Conservation (phyloP, 768 basidiomycete genomes). For the Phlegmacium glaucopus region DNA sequence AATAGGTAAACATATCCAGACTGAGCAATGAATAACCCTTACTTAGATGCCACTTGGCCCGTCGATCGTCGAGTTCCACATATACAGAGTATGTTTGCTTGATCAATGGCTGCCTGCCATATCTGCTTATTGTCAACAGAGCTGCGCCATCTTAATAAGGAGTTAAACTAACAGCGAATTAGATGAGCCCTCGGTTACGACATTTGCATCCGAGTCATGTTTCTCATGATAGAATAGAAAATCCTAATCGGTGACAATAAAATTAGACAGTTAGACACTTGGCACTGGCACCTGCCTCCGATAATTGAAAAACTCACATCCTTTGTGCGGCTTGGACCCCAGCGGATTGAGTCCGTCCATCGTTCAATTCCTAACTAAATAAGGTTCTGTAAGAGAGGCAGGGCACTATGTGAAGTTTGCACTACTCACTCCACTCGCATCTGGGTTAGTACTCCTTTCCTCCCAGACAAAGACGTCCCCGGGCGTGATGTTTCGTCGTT, state of each 20-base stretch:
- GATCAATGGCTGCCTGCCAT: constrained; percentile 39
- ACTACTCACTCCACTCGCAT: constrained; percentile 58
- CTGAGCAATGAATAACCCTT: constrained; percentile 19
- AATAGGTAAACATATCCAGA: constrained; percentile 1
- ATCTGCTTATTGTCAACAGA: constrained; percentile 8
- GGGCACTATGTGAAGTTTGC: constrained; percentile 2
- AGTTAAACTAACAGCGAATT: constrained; percentile 45
- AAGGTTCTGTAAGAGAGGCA: constrained; percentile 7
- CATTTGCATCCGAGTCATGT: constrained; percentile 49
- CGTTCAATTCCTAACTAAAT: constrained; percentile 70
- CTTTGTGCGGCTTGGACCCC: constrained; percentile 77
- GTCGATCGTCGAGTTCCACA: constrained; percentile 64
- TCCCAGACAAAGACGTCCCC: constrained; percentile 85
- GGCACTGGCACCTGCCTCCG: constrained; percentile 4
- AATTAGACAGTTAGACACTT: constrained; percentile 3
- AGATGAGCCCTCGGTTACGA: constrained; percentile 40
- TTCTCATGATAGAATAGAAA: constrained; percentile 72
- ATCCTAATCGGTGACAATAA: constrained; percentile 41
- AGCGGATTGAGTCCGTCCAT: constrained; percentile 78
- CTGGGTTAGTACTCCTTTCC: constrained; percentile 66
- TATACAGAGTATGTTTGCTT: constrained; percentile 83
- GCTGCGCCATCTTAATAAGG: neutral
- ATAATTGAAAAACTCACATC: constrained; percentile 51
- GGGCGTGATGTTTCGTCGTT: constrained; percentile 63
- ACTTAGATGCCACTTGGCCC: constrained; percentile 80